Base-by-base conservation (phyloP, 306 rosid genomes). In the Dicorynia guianensis region DNA sequence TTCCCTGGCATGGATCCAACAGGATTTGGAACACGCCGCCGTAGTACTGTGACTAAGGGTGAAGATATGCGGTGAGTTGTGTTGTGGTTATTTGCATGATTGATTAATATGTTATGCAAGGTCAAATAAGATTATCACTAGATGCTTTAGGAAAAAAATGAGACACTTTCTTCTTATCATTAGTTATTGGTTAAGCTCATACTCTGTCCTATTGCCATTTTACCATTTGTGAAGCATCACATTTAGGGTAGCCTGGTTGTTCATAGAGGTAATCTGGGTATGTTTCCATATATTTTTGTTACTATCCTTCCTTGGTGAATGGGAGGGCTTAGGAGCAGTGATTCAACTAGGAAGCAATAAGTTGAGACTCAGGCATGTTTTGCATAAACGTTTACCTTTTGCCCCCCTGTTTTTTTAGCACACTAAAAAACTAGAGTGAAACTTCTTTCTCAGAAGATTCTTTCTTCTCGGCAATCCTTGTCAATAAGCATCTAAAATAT, bases 21-120 rank as follows among this genome's bases (percentile, higher is more conserved):
- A 79, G 93, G 88, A 74, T 95, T 92, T 76, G 88, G 92, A 82
- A 79, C 99, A 64, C 96, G 85, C 25, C 93, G 96, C 20, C 90
- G 97, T 58, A 95, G 92, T 71, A 85, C 99, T 7, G 92, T 90
- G 58, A 90, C 96, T 11, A 95, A 95, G 88, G 99, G 99, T 71
- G 93, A 92, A 83, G 99, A 95, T 72, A 79, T 95, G 30, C 96
- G 99, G 99, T 92, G 79, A 90, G 95, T 84, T 42, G 70, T 67
- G 73, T 25, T 47, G 55, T 61, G 72, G 60, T 11, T 55, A 14
- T 36, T 60, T 72, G 53, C 33, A 44, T 65, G 61, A 76, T 68
- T 80, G 79, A 35, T 72, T 63, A 78, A 20, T 47, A 44, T 36
- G 47, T 62, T 58, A 50, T 34, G 30, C 54, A 50, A 33, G 8